Evolutionary conservation across 257 asterid genomes (phyloP), one percentile per base, ranked within the genome.

Genomic region (Solanum sejunctum): DNA sequence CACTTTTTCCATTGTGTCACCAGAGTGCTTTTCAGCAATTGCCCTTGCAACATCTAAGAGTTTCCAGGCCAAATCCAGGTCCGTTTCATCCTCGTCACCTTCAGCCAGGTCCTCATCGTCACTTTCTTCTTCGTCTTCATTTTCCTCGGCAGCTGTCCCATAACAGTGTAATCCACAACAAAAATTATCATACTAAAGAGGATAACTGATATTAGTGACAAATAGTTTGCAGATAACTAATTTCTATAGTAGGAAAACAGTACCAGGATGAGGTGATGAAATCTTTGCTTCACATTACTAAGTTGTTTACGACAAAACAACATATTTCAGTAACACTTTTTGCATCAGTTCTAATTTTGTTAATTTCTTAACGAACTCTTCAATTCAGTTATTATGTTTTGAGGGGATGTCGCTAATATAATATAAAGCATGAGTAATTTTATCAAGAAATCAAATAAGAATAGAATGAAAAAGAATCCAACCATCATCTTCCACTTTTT

Each of bases 61-160:
- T 89, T 97, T 97, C 99, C 98, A 97, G 41, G 99, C 97, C 91
- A 97, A 90, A 89, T 97, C 99, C 88, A 97, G 93, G 90, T 97
- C 99, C 81, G 99, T 94, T 88, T 95, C 98, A 66, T 97, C 99
- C 87, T 93, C 99, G 57, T 95, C 98, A 39, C 92, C 99, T 72
- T 95, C 98, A 90, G 87, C 93, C 55, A 86, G 87, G 36, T 93
- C 97, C 85, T 92, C 99, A 84, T 80, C 91, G 84, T 91, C 96
- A 69, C 93, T 91, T 81, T 88, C 95, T 88, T 91, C 90, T 61
- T 86, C 89, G 66, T 18, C 66, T 49, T 63, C 82, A 52, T 57
- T 47, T 73, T 81, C 89, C 67, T 80, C 90, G 61, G 67, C 81
- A 85, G 71, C 92, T 89, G 86, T 75, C 17, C 73, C 63, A 78